Evolutionary conservation across 306 rosid species (phyloP), one percentile per base, ranked within the genome.

Genomic region (Urtica urens): DNA sequence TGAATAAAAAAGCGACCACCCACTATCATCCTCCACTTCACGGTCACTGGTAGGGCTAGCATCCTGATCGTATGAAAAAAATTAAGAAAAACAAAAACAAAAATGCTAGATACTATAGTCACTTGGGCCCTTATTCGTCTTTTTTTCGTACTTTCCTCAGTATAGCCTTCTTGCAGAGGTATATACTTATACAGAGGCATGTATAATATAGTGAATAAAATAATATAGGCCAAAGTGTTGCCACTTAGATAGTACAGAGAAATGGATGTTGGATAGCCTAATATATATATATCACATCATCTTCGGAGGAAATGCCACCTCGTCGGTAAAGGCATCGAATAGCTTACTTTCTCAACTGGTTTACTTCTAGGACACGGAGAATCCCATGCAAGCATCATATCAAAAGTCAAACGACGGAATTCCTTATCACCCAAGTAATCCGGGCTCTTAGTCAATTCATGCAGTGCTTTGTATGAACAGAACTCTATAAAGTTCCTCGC

Each of bases 321-420:
- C 30, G 29, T 62, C n/a, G 20, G 53, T 20, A 48, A 22, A 57
- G 62, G 57, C 24, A 59, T 42, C 55, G 49, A 57, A 27, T 48
- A 37, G 50, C 83, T 67, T 65, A 77, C 90, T 60, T 66, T 63
- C 49, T 59, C 51, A 16, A 46, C n/a, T 17, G 59, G 55, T 55
- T 64, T 66, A 33, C 60, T 67, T 53, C 70, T 67, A 28, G 68
- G 75, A 51, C 73, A 62, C 12, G 97, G 95, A 25, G 78, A 70
- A 42, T 90, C 97, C 95, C 95, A 90, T 13, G 95, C 93, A 43
- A 88, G 87, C 97, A 88, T 88, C 77, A 81, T 82, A 58, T 88
- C 97, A 44, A 67, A 88, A 20, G 93, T 67, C 56, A 90, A 51
- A 29, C 70, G 78, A 21, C 87, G 80, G 41, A 90, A 74, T 7